phyloP scores from a whole-genome alignment of 2,329 filamentous ascomycete genomes.

The Mycocentrospora acerina region DNA sequence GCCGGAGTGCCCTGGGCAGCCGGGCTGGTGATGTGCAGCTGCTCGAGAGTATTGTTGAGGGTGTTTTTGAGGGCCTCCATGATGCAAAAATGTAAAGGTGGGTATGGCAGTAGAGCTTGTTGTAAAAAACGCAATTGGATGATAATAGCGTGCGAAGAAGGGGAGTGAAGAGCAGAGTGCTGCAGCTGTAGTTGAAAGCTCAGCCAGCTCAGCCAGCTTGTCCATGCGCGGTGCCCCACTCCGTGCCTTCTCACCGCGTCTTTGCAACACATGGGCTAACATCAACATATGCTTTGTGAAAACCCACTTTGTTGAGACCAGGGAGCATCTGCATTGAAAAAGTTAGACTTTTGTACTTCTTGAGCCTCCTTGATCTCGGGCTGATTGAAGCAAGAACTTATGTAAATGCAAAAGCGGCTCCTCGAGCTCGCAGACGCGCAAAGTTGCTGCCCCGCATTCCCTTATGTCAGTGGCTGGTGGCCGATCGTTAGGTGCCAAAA shows the following conservation, averaged over 20 bases:
- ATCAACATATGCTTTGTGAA: not conserved
- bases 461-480: conserved; percentile 22
- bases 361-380: too few relatives aligned
- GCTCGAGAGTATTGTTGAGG: conserved; percentile 46
- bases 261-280: conserved; percentile 19
- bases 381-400: too few relatives aligned
- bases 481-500: too few relatives aligned
- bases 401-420: not conserved
- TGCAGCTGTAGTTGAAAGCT: not conserved
- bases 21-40: conserved; percentile 41
- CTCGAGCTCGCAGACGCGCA: too few relatives aligned
- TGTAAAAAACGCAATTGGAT: conserved; percentile 11
- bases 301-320: too few relatives aligned
- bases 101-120: conserved; percentile 12
- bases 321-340: too few relatives aligned
- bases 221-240: conserved; percentile 30
- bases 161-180: not conserved
- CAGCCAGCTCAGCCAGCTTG: not conserved
- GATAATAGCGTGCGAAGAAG: not conserved
- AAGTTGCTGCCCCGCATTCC: conserved; percentile 10
- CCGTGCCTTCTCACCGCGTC: conserved; percentile 23
- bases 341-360: too few relatives aligned
- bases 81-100: conserved; percentile 34
- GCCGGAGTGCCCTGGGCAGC: conserved; percentile 38
- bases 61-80: conserved; percentile 47